A percentile compares a stretch with the other conserved stretches of the same genome.
Conservation (phyloP, 2,329 filamentous ascomycete genomes). For the Alternaria gansuensis region DNA sequence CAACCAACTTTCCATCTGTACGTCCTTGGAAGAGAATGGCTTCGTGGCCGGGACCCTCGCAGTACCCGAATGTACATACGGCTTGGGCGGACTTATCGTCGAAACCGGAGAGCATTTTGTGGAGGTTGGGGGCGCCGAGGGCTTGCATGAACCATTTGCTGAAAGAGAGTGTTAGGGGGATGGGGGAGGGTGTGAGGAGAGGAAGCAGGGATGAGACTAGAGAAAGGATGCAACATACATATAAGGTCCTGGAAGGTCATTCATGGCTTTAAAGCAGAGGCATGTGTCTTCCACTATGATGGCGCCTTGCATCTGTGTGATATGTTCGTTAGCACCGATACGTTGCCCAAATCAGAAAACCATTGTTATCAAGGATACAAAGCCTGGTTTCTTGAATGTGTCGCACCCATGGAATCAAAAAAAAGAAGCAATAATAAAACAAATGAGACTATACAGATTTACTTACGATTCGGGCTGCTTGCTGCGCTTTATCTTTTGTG, state of each 20-base stretch:
- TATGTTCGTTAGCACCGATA: not conserved
- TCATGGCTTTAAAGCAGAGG: conserved; percentile 88
- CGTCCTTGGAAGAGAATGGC: conserved; percentile 90
- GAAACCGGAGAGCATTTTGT: conserved; percentile 88
- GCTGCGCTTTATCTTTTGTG: conserved; percentile 83
- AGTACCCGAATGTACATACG: conserved; percentile 96
- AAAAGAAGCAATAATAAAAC: too few species aligned
- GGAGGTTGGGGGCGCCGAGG: conserved; percentile 83
- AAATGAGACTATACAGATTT: not conserved
- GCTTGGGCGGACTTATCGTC: conserved; percentile 91
- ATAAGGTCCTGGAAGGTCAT: conserved; percentile 93
- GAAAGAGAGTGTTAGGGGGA: not conserved
- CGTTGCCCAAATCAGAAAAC: too few species aligned
- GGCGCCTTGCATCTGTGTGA: conserved; percentile 75
- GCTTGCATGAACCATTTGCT: conserved; percentile 94
- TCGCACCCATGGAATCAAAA: too few species aligned
- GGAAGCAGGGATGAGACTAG: not conserved
- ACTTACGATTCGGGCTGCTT: conserved; percentile 78
- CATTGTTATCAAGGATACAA: too few species aligned
- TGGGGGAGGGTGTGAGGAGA: not conserved
- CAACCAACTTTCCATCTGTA: conserved; percentile 85
- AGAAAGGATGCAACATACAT: conserved; percentile 69
- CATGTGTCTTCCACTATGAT: conserved; percentile 97
- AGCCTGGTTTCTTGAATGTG: too few species aligned
- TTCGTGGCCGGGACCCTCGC: conserved; percentile 81